These are phyloP conservation scores for Lichtheimia corymbifera DNA, from an alignment of 371 early-diverging fungal species.

Conservation along the genomic window DNA sequence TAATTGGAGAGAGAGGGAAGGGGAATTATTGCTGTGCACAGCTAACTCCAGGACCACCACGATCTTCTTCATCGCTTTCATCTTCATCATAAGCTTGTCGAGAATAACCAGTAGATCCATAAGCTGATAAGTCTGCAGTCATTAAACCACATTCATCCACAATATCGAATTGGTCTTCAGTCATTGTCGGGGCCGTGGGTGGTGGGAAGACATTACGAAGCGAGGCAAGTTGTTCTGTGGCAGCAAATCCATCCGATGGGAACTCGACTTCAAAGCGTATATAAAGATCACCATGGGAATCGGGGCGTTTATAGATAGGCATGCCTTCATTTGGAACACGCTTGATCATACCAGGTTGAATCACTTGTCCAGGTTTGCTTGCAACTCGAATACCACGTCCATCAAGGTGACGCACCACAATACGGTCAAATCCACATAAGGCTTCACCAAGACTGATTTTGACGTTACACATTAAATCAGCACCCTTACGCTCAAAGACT, in stretches of 20 bases:
- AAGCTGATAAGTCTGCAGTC: slow-evolving; percentile 35
- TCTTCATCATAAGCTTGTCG: slow-evolving; percentile 61
- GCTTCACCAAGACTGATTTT: slow-evolving; percentile 90
- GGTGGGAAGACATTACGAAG: slow-evolving; percentile 60
- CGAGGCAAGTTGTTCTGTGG: slow-evolving; percentile 43
- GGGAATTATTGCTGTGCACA: slow-evolving; percentile 81
- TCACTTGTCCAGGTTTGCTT: slow-evolving; percentile 88
- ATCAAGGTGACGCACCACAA: slow-evolving; percentile 86
- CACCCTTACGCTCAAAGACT: slow-evolving; percentile 75
- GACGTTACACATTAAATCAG: slow-evolving; percentile 55
- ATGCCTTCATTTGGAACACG: slow-evolving; percentile 90
- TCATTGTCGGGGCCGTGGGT: slow-evolving; percentile 10
- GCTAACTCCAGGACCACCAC: slow-evolving; percentile 61
- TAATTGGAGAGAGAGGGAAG: too few species aligned
- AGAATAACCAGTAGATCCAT: slow-evolving; percentile 33
- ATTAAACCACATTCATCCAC: slow-evolving; percentile 48
- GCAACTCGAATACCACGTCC: slow-evolving; percentile 85
- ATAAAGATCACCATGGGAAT: slow-evolving; percentile 89
- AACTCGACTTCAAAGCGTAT: slow-evolving; percentile 92
- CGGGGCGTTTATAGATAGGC: slow-evolving; percentile 89
- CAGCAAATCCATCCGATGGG: slow-evolving; percentile 82
- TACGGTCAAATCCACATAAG: slow-evolving; percentile 88
- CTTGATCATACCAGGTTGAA: slow-evolving; percentile 88
- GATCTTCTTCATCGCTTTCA: slow-evolving; percentile 68
- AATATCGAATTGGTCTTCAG: slow-evolving; percentile 28